These are phyloP conservation scores for Ogataea angusta DNA, from an alignment of 805 yeast species.

Conservation along the genomic window DNA sequence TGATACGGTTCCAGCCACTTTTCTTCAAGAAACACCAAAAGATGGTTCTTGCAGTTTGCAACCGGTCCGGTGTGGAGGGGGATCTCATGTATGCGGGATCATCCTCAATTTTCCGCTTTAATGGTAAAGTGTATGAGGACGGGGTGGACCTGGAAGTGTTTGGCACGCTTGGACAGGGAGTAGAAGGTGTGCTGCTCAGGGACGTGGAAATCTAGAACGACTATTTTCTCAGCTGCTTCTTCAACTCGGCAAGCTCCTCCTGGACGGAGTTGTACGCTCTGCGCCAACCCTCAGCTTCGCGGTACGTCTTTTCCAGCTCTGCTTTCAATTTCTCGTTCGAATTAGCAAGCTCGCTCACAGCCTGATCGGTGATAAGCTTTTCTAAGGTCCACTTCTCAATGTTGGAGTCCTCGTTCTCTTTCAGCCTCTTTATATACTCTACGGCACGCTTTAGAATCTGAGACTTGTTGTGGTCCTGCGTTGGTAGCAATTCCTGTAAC, in stretches of 20 bases:
- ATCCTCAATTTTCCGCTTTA: conserved; percentile 53
- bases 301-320: conserved; percentile 87
- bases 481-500: conserved; percentile 73
- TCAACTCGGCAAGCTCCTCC: conserved; percentile 14
- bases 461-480: conserved; percentile 84
- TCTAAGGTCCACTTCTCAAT: conserved; percentile 95
- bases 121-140: conserved; percentile 33
- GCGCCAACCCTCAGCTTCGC: conserved; percentile 86
- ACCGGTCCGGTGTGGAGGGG: conserved; percentile 77
- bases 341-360: conserved; percentile 77
- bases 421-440: conserved; percentile 83
- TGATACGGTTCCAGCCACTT: conserved; percentile 48
- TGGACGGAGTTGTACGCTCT: conserved; percentile 33
- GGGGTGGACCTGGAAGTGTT: conserved; percentile 45
- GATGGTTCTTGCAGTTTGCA: conserved; percentile 50
- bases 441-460: conserved; percentile 85
- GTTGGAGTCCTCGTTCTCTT: conserved; percentile 84
- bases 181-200: conserved; percentile 60
- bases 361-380: conserved; percentile 87
- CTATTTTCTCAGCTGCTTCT: conserved; percentile 13
- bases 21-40: conserved; percentile 19
- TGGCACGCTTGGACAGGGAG: conserved; percentile 60
- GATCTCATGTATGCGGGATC: conserved; percentile 68
- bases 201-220: conserved; percentile 44
- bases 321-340: conserved; percentile 84